Base-by-base conservation (phyloP, 768 basidiomycete species). In the Pluteus cervinus region DNA sequence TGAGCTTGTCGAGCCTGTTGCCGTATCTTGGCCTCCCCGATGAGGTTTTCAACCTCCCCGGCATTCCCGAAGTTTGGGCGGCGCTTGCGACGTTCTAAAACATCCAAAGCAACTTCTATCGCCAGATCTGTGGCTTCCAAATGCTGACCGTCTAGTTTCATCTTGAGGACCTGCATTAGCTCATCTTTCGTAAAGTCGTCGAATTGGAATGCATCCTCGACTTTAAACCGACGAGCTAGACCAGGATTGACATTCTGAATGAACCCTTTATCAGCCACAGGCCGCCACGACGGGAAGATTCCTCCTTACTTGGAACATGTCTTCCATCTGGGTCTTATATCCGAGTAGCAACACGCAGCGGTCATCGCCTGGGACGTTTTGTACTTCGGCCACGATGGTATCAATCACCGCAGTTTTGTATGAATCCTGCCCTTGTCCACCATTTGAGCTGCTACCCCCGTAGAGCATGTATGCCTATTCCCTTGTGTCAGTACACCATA, bases 401-500 rank as follows among this genome's bases (percentile, higher is more conserved):
- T 85, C 82, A 20, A 84, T 80, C 28, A 85, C 82, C 0, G 79
- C 68, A 1, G 76, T 79, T 44, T 81, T 82, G 55, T 58, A 83
- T 0, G 63, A 53, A 44, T 84, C 79, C 11, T 46, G 58, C 7
- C 51, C 26, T 29, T 52, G 39, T 5, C 50, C 52, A n/a, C 34
- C 48, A 8, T 47, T 51, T 15, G 58, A 60, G 4, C 55, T 55
- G 7, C 55, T 52, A 22, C 69, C 70, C n/a, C 66, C 62, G 42
- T 81, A 77, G 5, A 84, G 57, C 76, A 79, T 79, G 45, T 74
- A 85, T 4, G 81, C 81, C 81, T 83, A 41, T n/a, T n/a, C n/a
- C n/a, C n/a, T 21, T 32, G 29, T 22, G 41, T 31, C 33, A 40
- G 8, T 36, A 3, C 16, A 0, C 15, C 28, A 17, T 24, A 17